Evolutionary conservation across 1,139 yeast genomes (phyloP).

Genomic region (Pneumocystis oryctolagi): DNA sequence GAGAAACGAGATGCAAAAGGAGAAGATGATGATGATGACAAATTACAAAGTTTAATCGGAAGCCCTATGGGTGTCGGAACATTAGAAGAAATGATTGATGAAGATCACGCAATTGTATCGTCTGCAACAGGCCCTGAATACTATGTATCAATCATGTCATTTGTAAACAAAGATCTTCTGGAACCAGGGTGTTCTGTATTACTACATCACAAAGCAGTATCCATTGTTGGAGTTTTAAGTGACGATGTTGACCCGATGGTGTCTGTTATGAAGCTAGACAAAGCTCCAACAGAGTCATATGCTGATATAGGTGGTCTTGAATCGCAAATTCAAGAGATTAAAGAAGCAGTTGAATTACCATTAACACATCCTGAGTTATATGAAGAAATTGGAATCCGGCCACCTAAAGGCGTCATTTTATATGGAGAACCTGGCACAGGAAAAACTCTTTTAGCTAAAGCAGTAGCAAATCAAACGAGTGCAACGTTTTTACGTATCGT

Average conservation of each 20-base stretch:
- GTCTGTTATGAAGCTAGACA: conserved; percentile 91
- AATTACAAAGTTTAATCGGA: conserved; percentile 51
- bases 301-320: conserved; percentile 98
- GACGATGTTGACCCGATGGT: conserved; percentile 98
- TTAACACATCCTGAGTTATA: conserved; percentile 93
- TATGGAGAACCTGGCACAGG: conserved; percentile 99
- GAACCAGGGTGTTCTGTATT: conserved; percentile 98
- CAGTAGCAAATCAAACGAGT: conserved; percentile 94
- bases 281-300: conserved; percentile 91
- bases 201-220: conserved; percentile 62
- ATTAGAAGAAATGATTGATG: conserved; percentile 90
- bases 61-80: conserved; percentile 96
- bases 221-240: conserved; percentile 86
- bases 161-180: conserved; percentile 86
- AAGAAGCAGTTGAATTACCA: conserved; percentile 95
- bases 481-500: conserved; percentile 94
- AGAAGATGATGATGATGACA: conserved; percentile 88
- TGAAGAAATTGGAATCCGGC: conserved; percentile 98
- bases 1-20: conserved; percentile 70
- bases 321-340: conserved; percentile 89
- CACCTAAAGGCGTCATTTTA: conserved; percentile 95
- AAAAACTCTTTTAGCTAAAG: conserved; percentile 89
- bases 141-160: conserved; percentile 89
- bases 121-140: conserved; percentile 94
- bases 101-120: conserved; percentile 96